Conservation (phyloP, 1,139 yeast genomes). For the Suhomyces bolitotheri region DNA sequence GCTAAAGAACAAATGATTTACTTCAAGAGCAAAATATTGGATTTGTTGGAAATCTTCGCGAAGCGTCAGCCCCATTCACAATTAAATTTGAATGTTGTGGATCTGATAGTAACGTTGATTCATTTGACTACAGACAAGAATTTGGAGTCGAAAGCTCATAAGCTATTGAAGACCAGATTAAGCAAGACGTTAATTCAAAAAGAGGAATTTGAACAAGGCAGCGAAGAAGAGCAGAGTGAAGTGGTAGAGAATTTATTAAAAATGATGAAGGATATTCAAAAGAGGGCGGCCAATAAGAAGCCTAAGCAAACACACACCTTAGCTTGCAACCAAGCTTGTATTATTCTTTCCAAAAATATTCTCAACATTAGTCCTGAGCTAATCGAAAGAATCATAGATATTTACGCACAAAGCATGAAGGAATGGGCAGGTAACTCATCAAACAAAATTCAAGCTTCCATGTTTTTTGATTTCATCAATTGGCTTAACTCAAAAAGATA, state of each 20-base stretch:
- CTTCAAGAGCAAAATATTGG: slow-evolving; percentile 77
- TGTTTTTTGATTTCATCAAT: slow-evolving; percentile 78
- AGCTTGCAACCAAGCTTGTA: slow-evolving; percentile 63
- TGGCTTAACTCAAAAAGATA: slow-evolving; percentile 60
- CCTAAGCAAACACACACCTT: slow-evolving; percentile 52
- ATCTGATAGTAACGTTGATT: slow-evolving; percentile 63
- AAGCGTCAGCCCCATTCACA: slow-evolving; percentile 47
- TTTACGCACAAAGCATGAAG: slow-evolving; percentile 59
- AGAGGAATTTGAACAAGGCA: slow-evolving; percentile 19
- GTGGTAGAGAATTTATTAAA: slow-evolving; percentile 24
- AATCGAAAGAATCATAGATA: slow-evolving; percentile 45
- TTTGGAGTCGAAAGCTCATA: slow-evolving; percentile 74
- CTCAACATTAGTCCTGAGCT: slow-evolving; percentile 32
- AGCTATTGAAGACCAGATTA: slow-evolving; percentile 63
- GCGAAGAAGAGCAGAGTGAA: slow-evolving; percentile 18
- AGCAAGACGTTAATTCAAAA: slow-evolving; percentile 49
- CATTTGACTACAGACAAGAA: slow-evolving; percentile 66
- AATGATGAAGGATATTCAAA: slow-evolving; percentile 34
- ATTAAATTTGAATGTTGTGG: slow-evolving; percentile 46
- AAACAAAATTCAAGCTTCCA: slow-evolving; percentile 55
- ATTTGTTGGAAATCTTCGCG: slow-evolving; percentile 65
- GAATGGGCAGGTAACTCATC: slow-evolving; percentile 56
- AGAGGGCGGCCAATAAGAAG: slow-evolving; percentile 42
- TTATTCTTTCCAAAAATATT: slow-evolving; percentile 61
- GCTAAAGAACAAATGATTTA: slow-evolving; percentile 80